These are phyloP conservation scores for Mrakia hoshinonis DNA, from an alignment of 768 basidiomycete genomes.

Conservation along the genomic window DNA sequence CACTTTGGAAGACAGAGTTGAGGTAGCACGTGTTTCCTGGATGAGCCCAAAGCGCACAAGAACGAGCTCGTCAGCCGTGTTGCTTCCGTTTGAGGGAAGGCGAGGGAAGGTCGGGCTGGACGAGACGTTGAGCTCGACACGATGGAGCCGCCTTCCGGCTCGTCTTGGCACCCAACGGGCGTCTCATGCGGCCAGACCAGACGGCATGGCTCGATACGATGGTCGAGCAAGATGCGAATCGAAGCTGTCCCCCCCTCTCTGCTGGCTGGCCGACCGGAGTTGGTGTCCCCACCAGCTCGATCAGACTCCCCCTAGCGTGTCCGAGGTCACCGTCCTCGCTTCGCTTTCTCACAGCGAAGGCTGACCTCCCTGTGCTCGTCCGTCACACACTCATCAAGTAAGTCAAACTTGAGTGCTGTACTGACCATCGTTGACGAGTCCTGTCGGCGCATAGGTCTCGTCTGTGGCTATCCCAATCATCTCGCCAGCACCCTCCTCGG, in stretches of 20 bases:
- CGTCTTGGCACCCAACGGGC: too few relatives aligned
- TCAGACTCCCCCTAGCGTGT: too few relatives aligned
- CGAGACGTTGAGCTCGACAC: not conserved
- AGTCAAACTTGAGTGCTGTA: too few relatives aligned
- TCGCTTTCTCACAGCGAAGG: not conserved
- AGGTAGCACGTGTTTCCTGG: conserved; percentile 71
- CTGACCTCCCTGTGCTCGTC: too few relatives aligned
- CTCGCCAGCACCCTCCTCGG: not conserved
- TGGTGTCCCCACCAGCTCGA: too few relatives aligned
- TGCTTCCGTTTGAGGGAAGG: not conserved
- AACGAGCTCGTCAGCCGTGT: not conserved
- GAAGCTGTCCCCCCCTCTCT: not conserved
- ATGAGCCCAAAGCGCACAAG: too few relatives aligned
- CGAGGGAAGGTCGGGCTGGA: not conserved
- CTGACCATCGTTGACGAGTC: conserved; percentile 11
- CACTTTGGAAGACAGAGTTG: conserved; percentile 87
- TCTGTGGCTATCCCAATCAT: too few relatives aligned
- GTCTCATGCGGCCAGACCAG: too few relatives aligned
- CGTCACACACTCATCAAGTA: too few relatives aligned
- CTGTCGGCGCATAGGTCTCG: conserved; percentile 2
- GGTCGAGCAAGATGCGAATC: not conserved
- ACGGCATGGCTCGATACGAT: not conserved
- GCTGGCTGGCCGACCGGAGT: too few relatives aligned
- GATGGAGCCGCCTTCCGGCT: not conserved
- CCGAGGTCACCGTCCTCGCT: too few relatives aligned